Percentiles rank a stretch among this genome's conserved stretches.
phyloP scores from a whole-genome alignment of 371 early-diverging fungal species.

The Haplosporangium sp. region DNA sequence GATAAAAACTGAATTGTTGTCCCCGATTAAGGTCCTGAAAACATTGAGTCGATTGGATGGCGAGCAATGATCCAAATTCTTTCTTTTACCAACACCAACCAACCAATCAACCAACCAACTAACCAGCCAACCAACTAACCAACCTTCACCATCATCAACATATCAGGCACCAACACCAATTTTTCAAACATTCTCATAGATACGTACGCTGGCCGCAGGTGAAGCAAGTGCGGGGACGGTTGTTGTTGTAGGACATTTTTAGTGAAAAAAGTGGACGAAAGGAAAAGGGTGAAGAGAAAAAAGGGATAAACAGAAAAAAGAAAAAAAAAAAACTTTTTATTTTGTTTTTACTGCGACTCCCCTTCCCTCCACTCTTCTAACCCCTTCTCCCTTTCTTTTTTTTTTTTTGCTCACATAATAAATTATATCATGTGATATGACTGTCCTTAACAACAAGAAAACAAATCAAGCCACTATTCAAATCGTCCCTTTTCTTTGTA shows the following conservation, averaged over 20 bases:
- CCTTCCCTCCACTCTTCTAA: background rate
- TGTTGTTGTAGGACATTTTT: slow-evolving; percentile 32
- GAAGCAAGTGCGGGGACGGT: slow-evolving; percentile 56
- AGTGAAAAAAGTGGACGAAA: background rate
- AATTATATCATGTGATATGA: background rate
- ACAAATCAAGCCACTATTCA: background rate
- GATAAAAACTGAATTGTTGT: background rate
- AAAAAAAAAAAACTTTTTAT: slow-evolving; percentile 5
- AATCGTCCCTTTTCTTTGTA: background rate
- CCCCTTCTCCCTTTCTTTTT: background rate
- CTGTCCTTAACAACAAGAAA: background rate
- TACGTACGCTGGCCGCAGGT: slow-evolving; percentile 56
- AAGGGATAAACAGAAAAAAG: slow-evolving; percentile 6
- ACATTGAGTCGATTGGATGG: background rate
- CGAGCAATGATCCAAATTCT: slow-evolving; percentile 6
- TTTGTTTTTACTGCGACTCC: background rate
- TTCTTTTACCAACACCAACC: background rate
- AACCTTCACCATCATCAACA: slow-evolving; percentile 19
- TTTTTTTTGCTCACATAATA: background rate
- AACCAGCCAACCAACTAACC: slow-evolving; percentile 18
- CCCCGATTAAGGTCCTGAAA: slow-evolving; percentile 2
- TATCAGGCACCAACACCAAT: background rate
- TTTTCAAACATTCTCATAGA: slow-evolving; percentile 16
- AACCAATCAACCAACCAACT: slow-evolving; percentile 6
- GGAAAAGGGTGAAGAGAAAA: slow-evolving; percentile 19